Conservation (phyloP, 2,329 filamentous ascomycete genomes). For the Penicillium griseofulvum region DNA sequence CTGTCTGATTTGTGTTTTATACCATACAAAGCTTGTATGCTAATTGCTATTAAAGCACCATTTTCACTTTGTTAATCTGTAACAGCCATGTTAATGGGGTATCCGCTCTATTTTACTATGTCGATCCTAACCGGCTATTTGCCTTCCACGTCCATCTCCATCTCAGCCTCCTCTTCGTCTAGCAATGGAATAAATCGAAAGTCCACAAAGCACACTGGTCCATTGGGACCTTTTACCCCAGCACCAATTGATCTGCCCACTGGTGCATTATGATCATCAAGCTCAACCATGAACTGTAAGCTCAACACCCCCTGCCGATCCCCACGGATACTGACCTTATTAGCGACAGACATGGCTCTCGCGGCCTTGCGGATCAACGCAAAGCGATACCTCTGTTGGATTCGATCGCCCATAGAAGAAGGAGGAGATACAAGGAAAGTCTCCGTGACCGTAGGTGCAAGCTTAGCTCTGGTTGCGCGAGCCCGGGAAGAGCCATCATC, state of each 20-base stretch:
- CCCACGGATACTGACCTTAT: slow-evolving; percentile 85
- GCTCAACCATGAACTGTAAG: slow-evolving; percentile 93
- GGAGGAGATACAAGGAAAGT: slow-evolving; percentile 57
- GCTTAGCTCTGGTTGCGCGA: slow-evolving; percentile 34
- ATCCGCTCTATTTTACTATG: background rate
- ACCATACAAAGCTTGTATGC: background rate
- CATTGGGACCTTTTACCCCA: slow-evolving; percentile 21
- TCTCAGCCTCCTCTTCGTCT: slow-evolving; percentile 40
- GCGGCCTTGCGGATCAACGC: slow-evolving; percentile 78
- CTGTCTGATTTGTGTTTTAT: background rate
- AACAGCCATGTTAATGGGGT: background rate
- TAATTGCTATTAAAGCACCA: background rate
- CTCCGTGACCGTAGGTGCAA: slow-evolving; percentile 47
- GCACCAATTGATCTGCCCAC: slow-evolving; percentile 22
- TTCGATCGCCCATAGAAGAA: slow-evolving; percentile 56
- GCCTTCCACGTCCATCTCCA: slow-evolving; percentile 15
- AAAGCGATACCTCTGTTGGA: slow-evolving; percentile 83
- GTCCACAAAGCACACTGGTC: slow-evolving; percentile 47
- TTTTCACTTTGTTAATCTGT: background rate
- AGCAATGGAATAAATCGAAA: slow-evolving; percentile 49
- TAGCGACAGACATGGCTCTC: slow-evolving; percentile 89
- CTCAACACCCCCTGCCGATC: slow-evolving; percentile 89
- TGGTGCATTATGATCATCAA: slow-evolving; percentile 57
- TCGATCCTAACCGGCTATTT: slow-evolving; percentile 4
- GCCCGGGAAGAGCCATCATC: slow-evolving; percentile 38